Evolutionary conservation across 257 asterid genomes (phyloP).

Genomic region (Solanum ossicruentum): DNA sequence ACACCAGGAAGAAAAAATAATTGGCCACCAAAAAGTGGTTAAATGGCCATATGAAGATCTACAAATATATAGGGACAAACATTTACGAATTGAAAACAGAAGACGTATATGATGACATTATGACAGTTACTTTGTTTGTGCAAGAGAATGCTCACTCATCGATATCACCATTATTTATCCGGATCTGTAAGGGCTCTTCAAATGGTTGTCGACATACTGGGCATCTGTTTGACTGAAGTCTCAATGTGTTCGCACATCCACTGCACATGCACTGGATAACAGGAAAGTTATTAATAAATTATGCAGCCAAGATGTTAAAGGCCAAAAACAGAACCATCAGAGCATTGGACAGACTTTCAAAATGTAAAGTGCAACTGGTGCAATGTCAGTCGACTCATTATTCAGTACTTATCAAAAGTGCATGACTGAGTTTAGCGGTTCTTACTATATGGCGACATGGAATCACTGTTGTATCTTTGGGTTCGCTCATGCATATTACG

Average conservation of each 20-base stretch:
- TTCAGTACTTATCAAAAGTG: neutral
- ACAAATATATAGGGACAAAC: neutral
- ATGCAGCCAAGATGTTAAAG: neutral
- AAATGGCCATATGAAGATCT: neutral
- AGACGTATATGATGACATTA: neutral
- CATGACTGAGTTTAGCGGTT: neutral
- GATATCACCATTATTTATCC: slow-evolving; percentile 16
- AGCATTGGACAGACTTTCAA: neutral
- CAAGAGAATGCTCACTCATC: neutral
- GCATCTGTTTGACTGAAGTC: slow-evolving; percentile 61
- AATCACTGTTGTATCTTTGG: slow-evolving; percentile 54
- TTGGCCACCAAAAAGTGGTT: neutral
- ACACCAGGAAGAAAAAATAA: neutral
- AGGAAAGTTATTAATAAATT: neutral
- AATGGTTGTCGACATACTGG: slow-evolving; percentile 57
- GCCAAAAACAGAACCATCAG: neutral
- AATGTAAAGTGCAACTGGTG: neutral
- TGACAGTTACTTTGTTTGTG: neutral
- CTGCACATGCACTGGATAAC: slow-evolving; percentile 53
- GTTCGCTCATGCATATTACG: slow-evolving; percentile 69
- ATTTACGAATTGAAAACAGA: neutral
- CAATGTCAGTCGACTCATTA: neutral
- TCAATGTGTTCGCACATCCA: slow-evolving; percentile 44
- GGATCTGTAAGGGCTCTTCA: slow-evolving; percentile 48
- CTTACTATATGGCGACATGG: slow-evolving; percentile 81